phyloP scores from a whole-genome alignment of 2,329 filamentous ascomycete genomes.

The Neodidymelliopsis sp. region DNA sequence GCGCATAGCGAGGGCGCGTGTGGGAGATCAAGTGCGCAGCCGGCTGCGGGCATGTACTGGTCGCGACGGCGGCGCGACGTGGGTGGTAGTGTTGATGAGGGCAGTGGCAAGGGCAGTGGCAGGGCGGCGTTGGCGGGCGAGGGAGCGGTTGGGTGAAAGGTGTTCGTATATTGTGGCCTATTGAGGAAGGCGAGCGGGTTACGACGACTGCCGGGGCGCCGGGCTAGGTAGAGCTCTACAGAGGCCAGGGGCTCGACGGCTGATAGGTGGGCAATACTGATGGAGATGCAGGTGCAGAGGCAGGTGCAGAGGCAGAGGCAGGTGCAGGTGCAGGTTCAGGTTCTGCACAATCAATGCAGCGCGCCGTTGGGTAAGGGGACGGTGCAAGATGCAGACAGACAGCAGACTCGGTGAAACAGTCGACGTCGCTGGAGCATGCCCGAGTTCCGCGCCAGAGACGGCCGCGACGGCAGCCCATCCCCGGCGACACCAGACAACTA shows the following conservation, averaged over 20 bases:
- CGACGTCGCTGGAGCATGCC: conserved; percentile 1
- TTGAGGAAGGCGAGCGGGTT: conserved; percentile 25
- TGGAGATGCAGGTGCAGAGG: no score
- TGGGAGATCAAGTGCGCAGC: conserved; percentile 16
- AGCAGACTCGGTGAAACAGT: conserved; percentile 10
- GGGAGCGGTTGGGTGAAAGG: conserved; percentile 6
- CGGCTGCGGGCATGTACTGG: conserved; percentile 26
- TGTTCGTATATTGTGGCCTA: conserved; percentile 22
- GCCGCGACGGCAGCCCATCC: neutral
- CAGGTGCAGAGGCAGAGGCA: no score
- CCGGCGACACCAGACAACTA: neutral
- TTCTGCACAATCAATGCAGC: no score
- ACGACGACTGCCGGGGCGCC: conserved; percentile 9
- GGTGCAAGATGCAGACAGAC: no score
- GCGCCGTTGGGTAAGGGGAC: no score
- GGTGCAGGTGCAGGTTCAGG: no score
- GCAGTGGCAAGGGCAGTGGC: neutral
- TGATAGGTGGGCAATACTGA: no score
- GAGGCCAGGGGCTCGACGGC: conserved; percentile 2
- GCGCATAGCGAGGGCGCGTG: conserved; percentile 40
- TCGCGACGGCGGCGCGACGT: neutral
- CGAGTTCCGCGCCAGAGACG: conserved; percentile 6
- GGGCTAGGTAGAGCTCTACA: no score
- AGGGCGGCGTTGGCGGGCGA: neutral
- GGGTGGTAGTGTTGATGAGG: neutral